phyloP scores from a whole-genome alignment of 768 basidiomycete genomes.

The Paxillus rubicundulus region DNA sequence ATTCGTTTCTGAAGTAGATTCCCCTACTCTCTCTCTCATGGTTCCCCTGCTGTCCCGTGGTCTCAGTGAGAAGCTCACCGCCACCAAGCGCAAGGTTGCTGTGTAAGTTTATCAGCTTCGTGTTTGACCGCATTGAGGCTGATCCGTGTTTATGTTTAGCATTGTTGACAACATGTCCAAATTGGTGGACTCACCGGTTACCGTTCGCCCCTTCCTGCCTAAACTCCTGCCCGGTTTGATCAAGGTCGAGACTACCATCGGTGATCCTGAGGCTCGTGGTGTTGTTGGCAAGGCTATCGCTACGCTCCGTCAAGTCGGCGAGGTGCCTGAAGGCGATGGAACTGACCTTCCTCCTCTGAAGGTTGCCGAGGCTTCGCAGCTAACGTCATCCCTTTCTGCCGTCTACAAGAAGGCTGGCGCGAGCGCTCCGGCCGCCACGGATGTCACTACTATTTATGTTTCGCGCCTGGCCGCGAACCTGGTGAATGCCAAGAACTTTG shows the following conservation, averaged over 20 bases:
- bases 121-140: slow-evolving; percentile 15
- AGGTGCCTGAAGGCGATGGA: slow-evolving; percentile 84
- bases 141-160: slow-evolving; percentile 39
- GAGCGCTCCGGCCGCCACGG: slow-evolving; percentile 53
- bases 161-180: slow-evolving; percentile 99
- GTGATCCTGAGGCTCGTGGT: slow-evolving; percentile 96
- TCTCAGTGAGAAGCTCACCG: slow-evolving; percentile 90
- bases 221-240: slow-evolving; percentile 92
- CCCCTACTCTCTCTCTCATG: slow-evolving; percentile 95
- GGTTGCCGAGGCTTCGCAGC: slow-evolving; percentile 64
- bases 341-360: slow-evolving; percentile 88
- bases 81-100: slow-evolving; percentile 96
- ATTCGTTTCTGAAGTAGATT: slow-evolving; percentile 99
- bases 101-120: slow-evolving; percentile 56
- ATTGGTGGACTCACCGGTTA: slow-evolving; percentile 91
- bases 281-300: slow-evolving; percentile 89
- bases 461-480: slow-evolving; percentile 81
- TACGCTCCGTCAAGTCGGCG: slow-evolving; percentile 93
- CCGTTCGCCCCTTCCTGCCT: slow-evolving; percentile 95
- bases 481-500: slow-evolving; percentile 89
- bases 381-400: slow-evolving; percentile 62
- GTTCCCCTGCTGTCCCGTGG: slow-evolving; percentile 94
- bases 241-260: slow-evolving; percentile 93
- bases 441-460: slow-evolving; percentile 65
- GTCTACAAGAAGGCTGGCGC: slow-evolving; percentile 85